These are phyloP conservation scores for Nymphaea thermarum DNA, from an alignment of 164 flowering plant genomes.

Conservation along the genomic window DNA sequence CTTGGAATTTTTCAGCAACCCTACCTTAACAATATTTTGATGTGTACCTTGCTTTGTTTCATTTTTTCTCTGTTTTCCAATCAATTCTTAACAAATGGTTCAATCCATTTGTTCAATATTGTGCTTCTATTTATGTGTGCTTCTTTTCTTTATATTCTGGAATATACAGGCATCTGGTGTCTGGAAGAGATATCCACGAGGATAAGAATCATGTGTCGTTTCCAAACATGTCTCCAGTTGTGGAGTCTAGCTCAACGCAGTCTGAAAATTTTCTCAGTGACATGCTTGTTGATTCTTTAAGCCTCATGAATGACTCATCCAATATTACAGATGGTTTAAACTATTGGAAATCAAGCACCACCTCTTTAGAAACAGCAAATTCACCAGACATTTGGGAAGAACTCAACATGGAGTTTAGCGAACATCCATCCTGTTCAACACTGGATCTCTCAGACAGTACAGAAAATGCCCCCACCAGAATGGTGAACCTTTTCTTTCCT, in stretches of 20 bases:
- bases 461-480: neutral
- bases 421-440: neutral
- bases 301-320: neutral
- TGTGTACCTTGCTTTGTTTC: too few relatives aligned
- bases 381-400: neutral
- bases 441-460: neutral
- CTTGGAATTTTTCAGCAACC: neutral
- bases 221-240: neutral
- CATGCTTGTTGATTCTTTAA: neutral
- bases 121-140: neutral
- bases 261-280: neutral
- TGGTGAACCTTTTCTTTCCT: neutral
- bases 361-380: neutral
- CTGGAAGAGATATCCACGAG: neutral
- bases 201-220: neutral
- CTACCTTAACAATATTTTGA: neutral
- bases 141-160: neutral
- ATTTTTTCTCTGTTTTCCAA: neutral
- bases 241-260: neutral
- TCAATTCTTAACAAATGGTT: neutral
- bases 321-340: too few relatives aligned
- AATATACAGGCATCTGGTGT: neutral
- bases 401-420: neutral
- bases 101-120: neutral
- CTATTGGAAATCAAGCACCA: neutral